Conservation (phyloP, 2,329 filamentous ascomycete genomes). For the Claviceps sp. region DNA sequence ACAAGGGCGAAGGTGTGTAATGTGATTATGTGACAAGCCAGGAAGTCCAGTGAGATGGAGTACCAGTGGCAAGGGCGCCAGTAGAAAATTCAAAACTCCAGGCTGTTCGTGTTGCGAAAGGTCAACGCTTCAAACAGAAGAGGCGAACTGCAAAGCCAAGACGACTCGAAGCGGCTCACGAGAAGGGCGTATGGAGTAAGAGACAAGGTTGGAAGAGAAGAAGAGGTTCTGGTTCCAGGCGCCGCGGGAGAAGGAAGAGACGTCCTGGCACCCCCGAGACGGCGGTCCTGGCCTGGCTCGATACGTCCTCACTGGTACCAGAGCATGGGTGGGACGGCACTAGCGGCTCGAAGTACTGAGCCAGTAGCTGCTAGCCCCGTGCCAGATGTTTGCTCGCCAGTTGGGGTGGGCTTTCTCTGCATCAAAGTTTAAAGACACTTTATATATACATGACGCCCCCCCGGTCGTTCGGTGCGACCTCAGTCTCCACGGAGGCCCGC, state of each 20-base stretch:
- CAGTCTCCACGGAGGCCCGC: slow-evolving; percentile 24
- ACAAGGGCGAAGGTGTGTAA: slow-evolving; percentile 4
- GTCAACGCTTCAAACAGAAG: not conserved
- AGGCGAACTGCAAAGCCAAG: slow-evolving; percentile 9
- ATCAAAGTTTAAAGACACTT: slow-evolving; percentile 13
- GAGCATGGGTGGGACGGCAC: slow-evolving; percentile 24
- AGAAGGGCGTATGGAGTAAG: slow-evolving; percentile 15
- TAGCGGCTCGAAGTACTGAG: slow-evolving; percentile 14
- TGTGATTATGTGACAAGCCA: not conserved
- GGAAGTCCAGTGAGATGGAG: not conserved
- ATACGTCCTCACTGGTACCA: slow-evolving; percentile 20
- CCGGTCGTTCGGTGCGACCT: slow-evolving; percentile 19
- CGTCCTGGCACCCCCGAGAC: slow-evolving; percentile 20
- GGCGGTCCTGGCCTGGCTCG: slow-evolving; percentile 19
- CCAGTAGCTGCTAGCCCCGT: slow-evolving; percentile 14
- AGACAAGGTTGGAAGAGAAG: slow-evolving; percentile 22
- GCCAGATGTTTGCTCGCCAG: not conserved
- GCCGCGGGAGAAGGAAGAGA: slow-evolving; percentile 24
- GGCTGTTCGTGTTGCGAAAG: not conserved
- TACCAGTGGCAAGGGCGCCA: not conserved
- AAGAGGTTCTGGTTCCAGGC: slow-evolving; percentile 20
- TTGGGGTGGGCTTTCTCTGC: not conserved
- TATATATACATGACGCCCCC: slow-evolving; percentile 19
- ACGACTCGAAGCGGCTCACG: slow-evolving; percentile 14
- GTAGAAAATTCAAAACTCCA: not conserved